Base-by-base conservation (phyloP, 768 basidiomycete genomes). In the Agaricus subrufescens region DNA sequence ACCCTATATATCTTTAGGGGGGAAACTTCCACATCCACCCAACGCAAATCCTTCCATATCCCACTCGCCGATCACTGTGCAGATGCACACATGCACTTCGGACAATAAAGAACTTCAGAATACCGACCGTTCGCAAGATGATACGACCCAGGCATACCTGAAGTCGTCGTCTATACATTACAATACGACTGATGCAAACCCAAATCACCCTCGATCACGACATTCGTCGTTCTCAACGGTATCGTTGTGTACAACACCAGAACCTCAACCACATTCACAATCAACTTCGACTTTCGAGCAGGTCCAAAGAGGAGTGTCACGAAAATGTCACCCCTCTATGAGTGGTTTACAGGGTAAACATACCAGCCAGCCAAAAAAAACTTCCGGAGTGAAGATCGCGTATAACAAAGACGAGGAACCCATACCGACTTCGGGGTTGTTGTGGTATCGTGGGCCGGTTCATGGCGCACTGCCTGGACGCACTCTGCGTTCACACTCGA, bases 401-500 rank as follows among this genome's bases (percentile, higher is more conserved):
- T 79, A 87, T 61, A 79, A 77, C 51, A 78, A 80, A 63, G 78
- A 86, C 44, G 81, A 74, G 6, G 75, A 80, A 50, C 72, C 72
- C 34, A 84, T 81, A 0, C 84, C 91, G 1, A 80, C 87, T 46
- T 88, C 89, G 1, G 72, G 79, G 39, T 89, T 91, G 86, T 85
- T 92, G 67, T 93, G 91, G 91, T 87, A 86, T 64, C 79, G 79
- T 51, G 91, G 91, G 0, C 89, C 91, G 0, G 86, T 89, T 19
- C 86, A 86, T 67, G 91, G 91, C 0, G 54, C 71, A 0, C 59
- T 90, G 37, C 89, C 91, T 2, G 78, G 73, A 62, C 78, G 82
- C 50, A 81, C 79, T 12, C 81, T 94, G 73, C 82, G 93, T 4
- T 89, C 91, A 2, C 93, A 94, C 66, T 90, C 80, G 4, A 86